A percentile compares a stretch with the other conserved stretches of the same genome.
These are phyloP conservation scores for Aplosporella prunicola DNA, from an alignment of 2,329 filamentous ascomycete genomes.

Conservation along the genomic window DNA sequence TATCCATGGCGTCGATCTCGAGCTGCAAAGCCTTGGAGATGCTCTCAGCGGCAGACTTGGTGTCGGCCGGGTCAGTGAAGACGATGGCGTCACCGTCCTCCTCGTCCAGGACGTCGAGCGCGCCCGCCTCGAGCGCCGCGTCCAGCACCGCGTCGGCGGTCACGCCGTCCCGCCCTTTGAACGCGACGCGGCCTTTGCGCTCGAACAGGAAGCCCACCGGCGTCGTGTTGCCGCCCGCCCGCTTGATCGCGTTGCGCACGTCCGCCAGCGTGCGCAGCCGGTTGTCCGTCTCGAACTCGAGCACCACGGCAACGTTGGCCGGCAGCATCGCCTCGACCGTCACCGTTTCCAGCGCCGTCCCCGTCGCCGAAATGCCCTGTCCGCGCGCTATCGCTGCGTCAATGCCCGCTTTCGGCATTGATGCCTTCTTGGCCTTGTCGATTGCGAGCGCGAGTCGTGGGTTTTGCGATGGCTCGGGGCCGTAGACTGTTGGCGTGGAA, in stretches of 20 bases:
- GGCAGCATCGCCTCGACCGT: slow-evolving; percentile 75
- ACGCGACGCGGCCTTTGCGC: slow-evolving; percentile 63
- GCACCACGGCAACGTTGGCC: slow-evolving; percentile 61
- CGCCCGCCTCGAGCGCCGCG: slow-evolving; percentile 74
- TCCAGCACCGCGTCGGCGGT: slow-evolving; percentile 63
- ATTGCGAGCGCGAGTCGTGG: slow-evolving; percentile 66
- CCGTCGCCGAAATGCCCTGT: slow-evolving; percentile 69
- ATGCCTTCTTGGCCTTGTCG: slow-evolving; percentile 69
- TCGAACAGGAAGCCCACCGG: slow-evolving; percentile 79
- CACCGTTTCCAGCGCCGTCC: slow-evolving; percentile 65
- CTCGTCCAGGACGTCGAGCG: slow-evolving; percentile 61
- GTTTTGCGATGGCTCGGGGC: slow-evolving; percentile 64
- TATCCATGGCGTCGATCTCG: slow-evolving; percentile 64
- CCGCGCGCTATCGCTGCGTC: slow-evolving; percentile 81
- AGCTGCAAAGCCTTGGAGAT: slow-evolving; percentile 56
- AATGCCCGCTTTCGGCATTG: slow-evolving; percentile 74
- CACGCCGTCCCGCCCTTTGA: slow-evolving; percentile 48
- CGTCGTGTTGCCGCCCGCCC: slow-evolving; percentile 57
- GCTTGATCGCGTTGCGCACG: slow-evolving; percentile 61
- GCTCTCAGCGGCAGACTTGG: slow-evolving; percentile 53
- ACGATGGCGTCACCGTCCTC: slow-evolving; percentile 62
- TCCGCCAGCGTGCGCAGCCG: slow-evolving; percentile 66
- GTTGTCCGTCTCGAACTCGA: slow-evolving; percentile 80
- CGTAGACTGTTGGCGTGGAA: slow-evolving; percentile 49
- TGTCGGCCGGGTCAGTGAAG: slow-evolving; percentile 57